Base-by-base conservation (phyloP, 2,329 filamentous ascomycete species). In the Fusarium coffeatum region DNA sequence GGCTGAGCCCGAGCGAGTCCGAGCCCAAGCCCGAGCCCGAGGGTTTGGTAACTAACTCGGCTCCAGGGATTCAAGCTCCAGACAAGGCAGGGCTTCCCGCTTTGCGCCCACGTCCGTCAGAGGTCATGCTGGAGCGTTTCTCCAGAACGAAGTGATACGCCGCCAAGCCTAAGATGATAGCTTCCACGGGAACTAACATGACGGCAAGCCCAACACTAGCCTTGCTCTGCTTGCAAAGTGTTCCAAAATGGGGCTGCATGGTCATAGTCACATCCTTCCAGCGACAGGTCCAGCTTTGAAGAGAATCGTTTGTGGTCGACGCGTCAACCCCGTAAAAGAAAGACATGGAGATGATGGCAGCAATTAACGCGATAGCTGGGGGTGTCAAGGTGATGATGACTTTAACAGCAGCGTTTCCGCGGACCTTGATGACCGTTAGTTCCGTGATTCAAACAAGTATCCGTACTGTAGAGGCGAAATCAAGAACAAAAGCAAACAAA, bases 261-360 rank as follows among this genome's bases (percentile, higher is more conserved):
- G 73, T 71, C 86, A 90, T 89, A 64, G 78, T 76, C n/a, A 89
- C 79, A 23, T 80, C 73, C 11, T 79, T 78, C 88, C 88, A 90
- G 67, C 87, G 86, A 77, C 88, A 90, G 42, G 83, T 86, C 88
- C 88, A 90, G 77, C 86, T 88, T 74, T 89, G 82, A 13, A 90
- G 78, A 9, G 86, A 88, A 74, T 88, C 86, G 62, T 80, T 79
- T 11, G 80, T 81, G 16, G 78, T 78, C 6, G 88, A 89, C 20
- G 82, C 77, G 69, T 89, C 86, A 76, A 87, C 81, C 57, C 81
- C 81, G 73, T 89, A 90, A 76, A 87, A 89, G 77, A 90, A 83
- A 54, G 83, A 79, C 74, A 88, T 85, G 66, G 84, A 83, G 58
- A 89, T 79, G 51, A 89, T 75, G 41, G 85, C 83, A 15, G 76